A percentile compares a stretch with the other conserved stretches of the same genome.
These are phyloP conservation scores for Chamaecyparis obtusa DNA, from an alignment of 75 land plant species.

Conservation along the genomic window DNA sequence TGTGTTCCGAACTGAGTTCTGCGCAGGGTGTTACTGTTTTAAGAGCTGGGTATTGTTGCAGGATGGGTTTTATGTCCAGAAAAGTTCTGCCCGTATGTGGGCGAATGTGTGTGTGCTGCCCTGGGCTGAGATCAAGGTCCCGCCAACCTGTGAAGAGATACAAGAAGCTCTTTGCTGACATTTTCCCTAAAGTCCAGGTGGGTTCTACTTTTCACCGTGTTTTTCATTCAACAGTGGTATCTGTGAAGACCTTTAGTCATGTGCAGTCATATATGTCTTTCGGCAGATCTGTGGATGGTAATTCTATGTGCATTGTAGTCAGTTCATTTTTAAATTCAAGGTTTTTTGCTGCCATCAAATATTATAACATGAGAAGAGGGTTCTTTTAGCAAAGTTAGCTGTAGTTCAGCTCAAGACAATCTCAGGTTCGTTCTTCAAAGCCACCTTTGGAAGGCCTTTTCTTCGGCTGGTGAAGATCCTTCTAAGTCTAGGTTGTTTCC, in stretches of 20 bases:
- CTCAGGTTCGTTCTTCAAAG: not conserved
- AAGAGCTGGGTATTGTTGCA: not conserved
- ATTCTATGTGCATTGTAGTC: not conserved
- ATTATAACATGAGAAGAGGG: not conserved
- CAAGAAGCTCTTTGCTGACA: slow-evolving; percentile 63
- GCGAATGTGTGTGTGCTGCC: slow-evolving; percentile 75
- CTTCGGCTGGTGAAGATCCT: not conserved
- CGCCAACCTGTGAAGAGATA: slow-evolving; percentile 79
- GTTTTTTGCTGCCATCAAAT: not conserved
- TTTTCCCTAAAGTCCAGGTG: slow-evolving; percentile 55
- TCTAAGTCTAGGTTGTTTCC: not conserved
- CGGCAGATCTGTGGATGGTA: not conserved
- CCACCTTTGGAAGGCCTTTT: not conserved
- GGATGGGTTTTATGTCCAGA: slow-evolving; percentile 75
- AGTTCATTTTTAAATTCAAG: not conserved
- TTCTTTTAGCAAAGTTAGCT: not conserved
- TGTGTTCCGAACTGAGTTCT: not conserved
- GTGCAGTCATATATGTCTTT: not conserved
- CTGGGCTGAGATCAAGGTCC: slow-evolving; percentile 58
- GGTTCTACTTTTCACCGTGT: slow-evolving; percentile 1
- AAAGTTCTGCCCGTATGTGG: slow-evolving; percentile 67
- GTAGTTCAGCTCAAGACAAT: not conserved
- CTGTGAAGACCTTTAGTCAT: not conserved
- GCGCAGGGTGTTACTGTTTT: not conserved
- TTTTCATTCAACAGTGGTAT: not conserved